Conservation (phyloP, 495 filamentous ascomycete genomes). For the Penicillium diatomitis region DNA sequence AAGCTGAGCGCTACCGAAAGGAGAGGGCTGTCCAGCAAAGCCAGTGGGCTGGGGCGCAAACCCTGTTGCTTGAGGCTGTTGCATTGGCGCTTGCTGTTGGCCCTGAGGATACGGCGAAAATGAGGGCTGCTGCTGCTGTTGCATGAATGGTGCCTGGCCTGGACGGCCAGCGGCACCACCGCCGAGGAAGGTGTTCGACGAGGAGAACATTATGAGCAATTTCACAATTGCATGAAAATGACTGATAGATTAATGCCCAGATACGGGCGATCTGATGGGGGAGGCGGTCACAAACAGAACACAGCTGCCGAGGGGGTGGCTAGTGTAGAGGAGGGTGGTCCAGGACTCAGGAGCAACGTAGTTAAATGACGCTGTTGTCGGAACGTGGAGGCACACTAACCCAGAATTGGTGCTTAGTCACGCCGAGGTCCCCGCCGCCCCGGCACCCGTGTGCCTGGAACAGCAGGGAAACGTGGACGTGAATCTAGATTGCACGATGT, state of each 20-base stretch:
- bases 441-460: no score
- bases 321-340: neutral
- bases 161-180: constrained; percentile 66
- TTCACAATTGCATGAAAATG: constrained; percentile 21
- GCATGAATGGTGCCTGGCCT: constrained; percentile 46
- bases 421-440: neutral
- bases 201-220: constrained; percentile 66
- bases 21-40: constrained; percentile 34
- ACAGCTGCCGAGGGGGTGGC: constrained; percentile 12
- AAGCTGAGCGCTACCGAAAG: constrained; percentile 27
- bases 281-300: constrained; percentile 3
- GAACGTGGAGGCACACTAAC: constrained; percentile 22
- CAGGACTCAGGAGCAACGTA: constrained; percentile 19
- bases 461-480: neutral
- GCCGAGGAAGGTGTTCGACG: constrained; percentile 75
- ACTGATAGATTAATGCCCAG: constrained; percentile 9
- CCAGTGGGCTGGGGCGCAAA: constrained; percentile 46
- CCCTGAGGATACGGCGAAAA: constrained; percentile 39
- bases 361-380: constrained; percentile 20
- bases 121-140: constrained; percentile 38
- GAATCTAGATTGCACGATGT: neutral
- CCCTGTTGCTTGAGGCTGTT: constrained; percentile 47
- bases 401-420: constrained; percentile 17
- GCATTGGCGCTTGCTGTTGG: constrained; percentile 38
- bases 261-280: constrained; percentile 14